phyloP scores from a whole-genome alignment of 2,329 filamentous ascomycete genomes.

The Chalaropsis thielavioides region DNA sequence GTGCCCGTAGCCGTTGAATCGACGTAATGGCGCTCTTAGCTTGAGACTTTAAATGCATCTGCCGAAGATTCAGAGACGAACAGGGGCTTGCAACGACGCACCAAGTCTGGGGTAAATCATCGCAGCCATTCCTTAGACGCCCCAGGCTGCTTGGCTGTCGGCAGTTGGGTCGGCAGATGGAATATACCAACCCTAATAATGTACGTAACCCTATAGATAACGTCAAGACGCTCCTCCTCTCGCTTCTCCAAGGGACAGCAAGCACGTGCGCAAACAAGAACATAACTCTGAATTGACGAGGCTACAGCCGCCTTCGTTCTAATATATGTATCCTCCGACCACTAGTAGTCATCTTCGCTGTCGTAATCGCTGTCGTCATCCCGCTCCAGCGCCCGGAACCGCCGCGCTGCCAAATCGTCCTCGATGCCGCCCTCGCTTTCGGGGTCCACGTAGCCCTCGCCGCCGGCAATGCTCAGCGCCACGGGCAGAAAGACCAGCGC shows the following conservation, averaged over 20 bases:
- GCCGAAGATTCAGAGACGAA: background rate
- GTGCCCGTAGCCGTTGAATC: background rate
- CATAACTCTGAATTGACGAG: background rate
- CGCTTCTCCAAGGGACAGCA: too few relatives aligned
- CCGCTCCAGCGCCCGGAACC: conserved; percentile 30
- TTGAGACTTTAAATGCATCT: conserved; percentile 4
- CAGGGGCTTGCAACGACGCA: background rate
- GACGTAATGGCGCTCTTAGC: background rate
- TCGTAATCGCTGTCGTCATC: conserved; percentile 14
- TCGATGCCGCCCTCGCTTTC: conserved; percentile 79
- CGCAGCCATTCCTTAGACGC: background rate
- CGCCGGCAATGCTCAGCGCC: conserved; percentile 70
- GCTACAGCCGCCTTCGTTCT: background rate
- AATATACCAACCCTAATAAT: background rate
- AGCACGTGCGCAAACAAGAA: too few relatives aligned
- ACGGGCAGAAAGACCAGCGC: conserved; percentile 87
- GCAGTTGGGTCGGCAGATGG: background rate
- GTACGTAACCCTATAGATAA: background rate
- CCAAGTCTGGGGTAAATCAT: background rate
- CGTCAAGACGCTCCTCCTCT: too few relatives aligned
- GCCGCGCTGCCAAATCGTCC: conserved; percentile 67
- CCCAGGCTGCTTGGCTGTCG: background rate
- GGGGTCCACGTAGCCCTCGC: conserved; percentile 74
- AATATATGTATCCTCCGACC: background rate
- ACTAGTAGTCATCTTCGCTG: background rate